Percentiles rank a stretch among this genome's conserved stretches.
phyloP scores from a whole-genome alignment of 169 alveolate species.

The Cyclospora cayetanensis region DNA sequence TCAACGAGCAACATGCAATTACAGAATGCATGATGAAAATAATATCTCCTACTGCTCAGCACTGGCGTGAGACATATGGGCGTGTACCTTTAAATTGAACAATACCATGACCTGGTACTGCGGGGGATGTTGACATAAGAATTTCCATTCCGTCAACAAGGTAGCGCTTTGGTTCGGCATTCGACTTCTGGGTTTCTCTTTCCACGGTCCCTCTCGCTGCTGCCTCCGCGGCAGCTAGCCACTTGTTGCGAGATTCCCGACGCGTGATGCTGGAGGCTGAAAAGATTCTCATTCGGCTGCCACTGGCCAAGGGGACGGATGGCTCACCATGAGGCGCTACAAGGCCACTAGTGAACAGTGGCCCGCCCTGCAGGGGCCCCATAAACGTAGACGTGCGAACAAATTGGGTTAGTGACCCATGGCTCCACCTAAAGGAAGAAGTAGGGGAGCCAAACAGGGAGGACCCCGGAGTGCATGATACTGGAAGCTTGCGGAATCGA shows the following conservation, averaged over 20 bases:
- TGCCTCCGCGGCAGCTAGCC: conserved; percentile 48
- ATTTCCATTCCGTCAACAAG: conserved; percentile 45
- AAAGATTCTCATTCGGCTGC: not conserved
- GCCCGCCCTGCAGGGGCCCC: not conserved
- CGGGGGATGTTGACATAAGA: conserved; percentile 35
- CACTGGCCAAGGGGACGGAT: not conserved
- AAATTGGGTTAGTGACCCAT: not conserved
- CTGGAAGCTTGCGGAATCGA: too few relatives aligned
- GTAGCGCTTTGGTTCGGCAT: not conserved
- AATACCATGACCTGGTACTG: conserved; percentile 46
- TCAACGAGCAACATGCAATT: too few relatives aligned
- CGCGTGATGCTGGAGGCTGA: not conserved
- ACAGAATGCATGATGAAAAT: too few relatives aligned
- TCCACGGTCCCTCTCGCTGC: conserved; percentile 18
- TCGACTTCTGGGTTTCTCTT: not conserved
- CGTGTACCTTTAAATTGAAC: conserved; percentile 40
- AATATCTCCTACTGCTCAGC: too few relatives aligned
- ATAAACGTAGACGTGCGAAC: not conserved
- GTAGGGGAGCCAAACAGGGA: too few relatives aligned
- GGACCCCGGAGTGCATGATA: too few relatives aligned
- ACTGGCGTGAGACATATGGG: too few relatives aligned
- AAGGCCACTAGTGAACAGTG: not conserved
- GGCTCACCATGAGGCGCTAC: not conserved
- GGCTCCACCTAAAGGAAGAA: too few relatives aligned
- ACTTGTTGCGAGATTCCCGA: conserved; percentile 36